These are phyloP conservation scores for Chlamydomonas applanata DNA, from an alignment of 139 green algal genomes.

Conservation along the genomic window DNA sequence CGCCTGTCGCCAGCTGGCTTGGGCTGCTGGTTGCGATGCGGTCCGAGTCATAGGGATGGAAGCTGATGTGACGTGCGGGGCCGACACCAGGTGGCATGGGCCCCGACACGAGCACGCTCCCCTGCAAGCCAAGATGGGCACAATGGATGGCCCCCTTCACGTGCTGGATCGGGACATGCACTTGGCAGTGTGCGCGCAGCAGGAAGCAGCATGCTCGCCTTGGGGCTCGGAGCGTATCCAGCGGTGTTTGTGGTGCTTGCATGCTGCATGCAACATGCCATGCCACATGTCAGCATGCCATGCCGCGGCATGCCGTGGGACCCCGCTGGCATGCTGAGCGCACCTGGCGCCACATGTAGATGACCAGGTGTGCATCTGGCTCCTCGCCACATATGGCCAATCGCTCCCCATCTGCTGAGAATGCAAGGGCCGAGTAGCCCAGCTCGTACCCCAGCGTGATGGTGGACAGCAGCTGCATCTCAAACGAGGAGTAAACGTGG, in stretches of 20 bases:
- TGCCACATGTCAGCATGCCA: background rate
- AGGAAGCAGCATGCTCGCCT: no score
- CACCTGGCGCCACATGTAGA: slow-evolving; percentile 35
- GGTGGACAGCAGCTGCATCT: background rate
- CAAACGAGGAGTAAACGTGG: slow-evolving; percentile 8
- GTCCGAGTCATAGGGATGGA: slow-evolving; percentile 30
- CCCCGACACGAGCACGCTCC: background rate
- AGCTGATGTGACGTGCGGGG: slow-evolving; percentile 18
- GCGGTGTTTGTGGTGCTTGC: background rate
- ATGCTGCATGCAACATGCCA: no score
- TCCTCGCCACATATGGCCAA: slow-evolving; percentile 35
- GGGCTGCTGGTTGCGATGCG: slow-evolving; percentile 22
- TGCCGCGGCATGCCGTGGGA: background rate
- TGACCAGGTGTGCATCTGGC: slow-evolving; percentile 22
- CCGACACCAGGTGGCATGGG: background rate
- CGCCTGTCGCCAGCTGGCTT: background rate
- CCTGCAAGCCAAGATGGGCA: no score
- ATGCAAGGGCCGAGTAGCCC: slow-evolving; percentile 21
- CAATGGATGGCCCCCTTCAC: no score
- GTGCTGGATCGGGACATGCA: no score
- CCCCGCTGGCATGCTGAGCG: background rate
- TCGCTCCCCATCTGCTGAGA: slow-evolving; percentile 32
- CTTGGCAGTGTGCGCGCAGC: no score
- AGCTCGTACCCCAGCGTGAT: background rate
- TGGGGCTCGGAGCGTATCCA: no score